Conservation (phyloP, 768 basidiomycete genomes). For the Hypsizygus marmoreus region DNA sequence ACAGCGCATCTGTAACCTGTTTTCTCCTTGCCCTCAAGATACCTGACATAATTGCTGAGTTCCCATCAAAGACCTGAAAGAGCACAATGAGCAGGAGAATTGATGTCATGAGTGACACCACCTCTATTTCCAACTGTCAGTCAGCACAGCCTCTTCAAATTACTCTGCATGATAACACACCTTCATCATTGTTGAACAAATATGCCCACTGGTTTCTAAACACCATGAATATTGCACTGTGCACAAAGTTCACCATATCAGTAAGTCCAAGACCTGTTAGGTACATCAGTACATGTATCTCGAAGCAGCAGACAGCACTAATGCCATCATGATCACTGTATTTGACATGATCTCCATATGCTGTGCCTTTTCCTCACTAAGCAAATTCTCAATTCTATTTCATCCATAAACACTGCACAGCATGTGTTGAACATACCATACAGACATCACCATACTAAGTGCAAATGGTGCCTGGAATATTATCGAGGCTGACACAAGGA, state of each 20-base stretch:
- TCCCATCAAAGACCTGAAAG: constrained; percentile 87
- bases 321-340: constrained; percentile 64
- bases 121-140: constrained; percentile 43
- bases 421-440: constrained; percentile 53
- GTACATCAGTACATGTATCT: constrained; percentile 55
- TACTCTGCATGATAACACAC: constrained; percentile 30
- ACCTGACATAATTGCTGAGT: constrained; percentile 66
- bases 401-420: neutral
- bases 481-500: constrained; percentile 72
- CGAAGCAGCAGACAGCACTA: constrained; percentile 64
- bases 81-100: constrained; percentile 77
- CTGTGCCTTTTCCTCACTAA: constrained; percentile 76
- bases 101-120: constrained; percentile 59
- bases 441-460: constrained; percentile 79
- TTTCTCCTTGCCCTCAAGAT: constrained; percentile 84
- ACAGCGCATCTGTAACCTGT: constrained; percentile 75
- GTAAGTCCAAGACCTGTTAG: no score
- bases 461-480: constrained; percentile 87
- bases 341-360: constrained; percentile 72
- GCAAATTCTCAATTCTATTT: constrained; percentile 79
- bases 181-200: constrained; percentile 71
- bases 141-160: neutral
- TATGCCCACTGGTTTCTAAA: constrained; percentile 72
- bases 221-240: constrained; percentile 55
- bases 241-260: no score